Conservation (phyloP, 2,329 filamentous ascomycete species). For the Sclerotinia nivalis region DNA sequence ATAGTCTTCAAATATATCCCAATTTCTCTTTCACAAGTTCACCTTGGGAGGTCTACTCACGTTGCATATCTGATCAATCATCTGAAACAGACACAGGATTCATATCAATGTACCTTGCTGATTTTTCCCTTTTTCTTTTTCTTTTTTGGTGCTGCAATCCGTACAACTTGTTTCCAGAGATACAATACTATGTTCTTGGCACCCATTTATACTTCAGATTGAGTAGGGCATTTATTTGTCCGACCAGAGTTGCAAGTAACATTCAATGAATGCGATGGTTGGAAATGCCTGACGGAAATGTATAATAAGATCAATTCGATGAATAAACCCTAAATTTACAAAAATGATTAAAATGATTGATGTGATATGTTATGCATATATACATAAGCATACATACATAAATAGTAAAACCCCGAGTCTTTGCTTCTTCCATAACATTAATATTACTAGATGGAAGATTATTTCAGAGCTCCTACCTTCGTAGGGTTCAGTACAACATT, state of each 20-base stretch:
- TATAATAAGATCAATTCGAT: background rate
- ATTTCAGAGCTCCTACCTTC: too few relatives aligned
- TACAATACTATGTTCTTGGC: background rate
- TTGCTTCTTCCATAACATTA: too few relatives aligned
- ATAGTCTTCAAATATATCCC: constrained; percentile 10
- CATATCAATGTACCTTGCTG: background rate
- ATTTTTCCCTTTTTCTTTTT: background rate
- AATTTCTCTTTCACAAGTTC: background rate
- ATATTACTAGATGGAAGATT: too few relatives aligned
- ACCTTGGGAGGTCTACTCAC: too few relatives aligned
- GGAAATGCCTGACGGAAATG: background rate
- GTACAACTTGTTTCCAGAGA: background rate
- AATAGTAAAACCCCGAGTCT: background rate
- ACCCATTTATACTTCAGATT: background rate
- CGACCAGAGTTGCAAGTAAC: background rate
- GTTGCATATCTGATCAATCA: background rate
- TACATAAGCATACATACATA: too few relatives aligned
- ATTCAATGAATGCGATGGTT: background rate
- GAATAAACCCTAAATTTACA: background rate
- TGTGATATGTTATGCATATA: background rate
- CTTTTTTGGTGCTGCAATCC: background rate
- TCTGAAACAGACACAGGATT: background rate
- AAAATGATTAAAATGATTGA: background rate
- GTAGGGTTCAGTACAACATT: too few relatives aligned
- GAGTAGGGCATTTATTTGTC: background rate